Percentiles rank a stretch among this genome's conserved stretches.
Conservation (phyloP, 225 moss, liverwort and hornwort species). For the Marchantia polymorpha region DNA sequence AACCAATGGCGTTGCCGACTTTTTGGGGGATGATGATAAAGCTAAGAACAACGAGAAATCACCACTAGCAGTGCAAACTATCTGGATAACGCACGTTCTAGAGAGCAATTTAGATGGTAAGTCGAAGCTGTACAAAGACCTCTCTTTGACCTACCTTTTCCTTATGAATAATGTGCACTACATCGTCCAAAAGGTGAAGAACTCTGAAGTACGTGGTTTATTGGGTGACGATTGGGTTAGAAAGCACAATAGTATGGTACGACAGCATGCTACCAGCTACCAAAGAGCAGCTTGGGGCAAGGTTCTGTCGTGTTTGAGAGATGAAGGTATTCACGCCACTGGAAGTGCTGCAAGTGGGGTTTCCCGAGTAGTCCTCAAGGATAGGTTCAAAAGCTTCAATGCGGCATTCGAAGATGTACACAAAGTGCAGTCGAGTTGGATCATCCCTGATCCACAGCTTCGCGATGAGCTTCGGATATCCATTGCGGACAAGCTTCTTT, state of each 20-base stretch:
- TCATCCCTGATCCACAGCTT: conserved; percentile 73
- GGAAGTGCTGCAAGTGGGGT: conserved; percentile 57
- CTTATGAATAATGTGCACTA: conserved; percentile 98
- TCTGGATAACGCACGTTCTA: conserved; percentile 79
- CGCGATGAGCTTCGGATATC: conserved; percentile 79
- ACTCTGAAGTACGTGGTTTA: conserved; percentile 69
- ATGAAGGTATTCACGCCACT: conserved; percentile 79
- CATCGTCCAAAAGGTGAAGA: conserved; percentile 94
- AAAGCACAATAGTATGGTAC: conserved; percentile 72
- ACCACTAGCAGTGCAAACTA: conserved; percentile 82
- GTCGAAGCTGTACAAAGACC: conserved; percentile 85
- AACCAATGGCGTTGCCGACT: conserved; percentile 54
- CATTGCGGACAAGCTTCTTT: conserved; percentile 76
- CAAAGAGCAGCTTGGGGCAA: conserved; percentile 90
- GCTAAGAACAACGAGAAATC: conserved; percentile 62
- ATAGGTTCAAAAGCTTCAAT: conserved; percentile 95
- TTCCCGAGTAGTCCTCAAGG: conserved; percentile 78
- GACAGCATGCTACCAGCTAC: conserved; percentile 80
- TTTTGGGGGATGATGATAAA: conserved; percentile 56
- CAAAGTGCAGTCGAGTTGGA: conserved; percentile 83
- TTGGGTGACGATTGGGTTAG: conserved; percentile 96
- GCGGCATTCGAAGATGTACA: conserved; percentile 80
- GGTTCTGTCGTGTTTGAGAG: conserved; percentile 74
- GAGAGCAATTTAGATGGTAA: conserved; percentile 84
- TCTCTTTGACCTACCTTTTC: conserved; percentile 77